phyloP scores from a whole-genome alignment of 306 rosid species.

The Quercus suber region DNA sequence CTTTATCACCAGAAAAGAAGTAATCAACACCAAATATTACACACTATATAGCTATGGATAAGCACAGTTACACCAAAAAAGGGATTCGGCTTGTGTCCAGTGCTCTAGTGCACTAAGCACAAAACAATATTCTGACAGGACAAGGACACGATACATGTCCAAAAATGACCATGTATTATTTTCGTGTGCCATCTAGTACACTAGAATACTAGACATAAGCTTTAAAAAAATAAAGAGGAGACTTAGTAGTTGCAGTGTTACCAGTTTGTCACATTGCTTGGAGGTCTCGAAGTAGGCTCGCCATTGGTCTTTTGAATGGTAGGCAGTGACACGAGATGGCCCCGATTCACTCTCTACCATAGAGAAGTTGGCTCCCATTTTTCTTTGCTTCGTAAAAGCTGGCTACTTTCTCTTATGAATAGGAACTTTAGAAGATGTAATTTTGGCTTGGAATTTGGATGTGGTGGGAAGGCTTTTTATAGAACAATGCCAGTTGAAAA shows the following conservation, averaged over 20 bases:
- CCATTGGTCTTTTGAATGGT: constrained; percentile 58
- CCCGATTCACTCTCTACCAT: constrained; percentile 18
- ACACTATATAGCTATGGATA: neutral
- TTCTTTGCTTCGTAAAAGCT: neutral
- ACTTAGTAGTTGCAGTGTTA: constrained; percentile 21
- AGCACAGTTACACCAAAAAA: too few species aligned
- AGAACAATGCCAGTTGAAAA: too few species aligned
- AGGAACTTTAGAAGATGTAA: neutral
- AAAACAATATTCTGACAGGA: accelerated
- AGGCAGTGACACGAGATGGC: constrained; percentile 32
- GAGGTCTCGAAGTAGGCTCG: constrained; percentile 46
- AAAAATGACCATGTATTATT: too few species aligned
- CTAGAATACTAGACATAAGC: too few species aligned
- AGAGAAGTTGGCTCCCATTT: constrained; percentile 50
- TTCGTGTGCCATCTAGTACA: too few species aligned
- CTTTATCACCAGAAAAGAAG: constrained; percentile 29
- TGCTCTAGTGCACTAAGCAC: accelerated
- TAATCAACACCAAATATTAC: neutral
- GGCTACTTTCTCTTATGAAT: neutral
- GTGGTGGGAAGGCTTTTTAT: neutral
- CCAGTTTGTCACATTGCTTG: constrained; percentile 58
- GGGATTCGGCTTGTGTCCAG: too few species aligned
- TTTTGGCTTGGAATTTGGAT: neutral
- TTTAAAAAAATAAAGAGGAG: neutral
- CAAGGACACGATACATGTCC: too few species aligned